These are phyloP conservation scores for Penicillium daleae DNA, from an alignment of 495 filamentous ascomycete species.

Conservation along the genomic window DNA sequence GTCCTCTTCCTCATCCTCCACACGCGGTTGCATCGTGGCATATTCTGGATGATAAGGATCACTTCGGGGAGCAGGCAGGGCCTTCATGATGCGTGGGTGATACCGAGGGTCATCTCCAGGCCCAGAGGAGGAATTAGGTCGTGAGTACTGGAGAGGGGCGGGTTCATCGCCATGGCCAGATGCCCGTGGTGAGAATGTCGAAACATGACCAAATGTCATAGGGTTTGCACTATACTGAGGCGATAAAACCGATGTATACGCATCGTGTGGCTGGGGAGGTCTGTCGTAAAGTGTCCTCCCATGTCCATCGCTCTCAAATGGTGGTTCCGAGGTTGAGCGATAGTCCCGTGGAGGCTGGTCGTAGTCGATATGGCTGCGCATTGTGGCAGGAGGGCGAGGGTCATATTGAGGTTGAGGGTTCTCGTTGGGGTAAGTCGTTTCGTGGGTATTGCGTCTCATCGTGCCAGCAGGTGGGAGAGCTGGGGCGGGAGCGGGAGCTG, in stretches of 20 bases:
- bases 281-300: conserved; percentile 22
- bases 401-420: conserved; percentile 26
- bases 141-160: conserved; percentile 22
- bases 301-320: conserved; percentile 23
- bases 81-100: conserved; percentile 24
- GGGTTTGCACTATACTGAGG: conserved; percentile 31
- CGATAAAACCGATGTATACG: conserved; percentile 20
- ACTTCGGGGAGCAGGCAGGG: conserved; percentile 27
- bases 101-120: conserved; percentile 30
- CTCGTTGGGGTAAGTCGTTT: conserved; percentile 28
- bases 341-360: conserved; percentile 34
- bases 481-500: conserved; percentile 20
- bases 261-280: conserved; percentile 18
- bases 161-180: conserved; percentile 15
- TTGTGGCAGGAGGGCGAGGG: conserved; percentile 25
- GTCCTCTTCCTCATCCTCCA: conserved; percentile 69
- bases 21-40: conserved; percentile 66
- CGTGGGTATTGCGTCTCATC: conserved; percentile 30
- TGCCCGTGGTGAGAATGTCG: conserved; percentile 20
- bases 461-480: conserved; percentile 16
- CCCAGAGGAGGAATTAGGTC: conserved; percentile 19
- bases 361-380: conserved; percentile 36
- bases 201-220: conserved; percentile 26
- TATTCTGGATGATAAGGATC: conserved; percentile 44
- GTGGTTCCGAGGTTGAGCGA: conserved; percentile 28